Base-by-base conservation (phyloP, 1,284 basidiomycete species). In the Marasmius sp. region DNA sequence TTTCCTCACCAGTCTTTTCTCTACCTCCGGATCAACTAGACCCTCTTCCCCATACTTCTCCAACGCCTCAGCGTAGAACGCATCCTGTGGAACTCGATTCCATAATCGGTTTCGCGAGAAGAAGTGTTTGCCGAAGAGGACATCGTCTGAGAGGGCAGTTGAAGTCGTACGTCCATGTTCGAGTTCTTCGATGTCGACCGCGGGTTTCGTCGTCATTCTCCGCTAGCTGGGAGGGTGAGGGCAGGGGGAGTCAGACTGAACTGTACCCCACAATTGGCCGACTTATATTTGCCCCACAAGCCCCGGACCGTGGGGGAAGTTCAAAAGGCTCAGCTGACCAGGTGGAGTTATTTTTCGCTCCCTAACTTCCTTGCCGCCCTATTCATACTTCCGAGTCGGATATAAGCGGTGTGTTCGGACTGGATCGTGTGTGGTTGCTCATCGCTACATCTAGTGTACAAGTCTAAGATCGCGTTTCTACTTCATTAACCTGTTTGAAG, bases 1-100 rank as follows among this genome's bases (percentile, higher is more conserved):
- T 60, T 67, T 68, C 54, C 61, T 58, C 39, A 55, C 57, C 36
- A 69, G 47, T 43, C 57, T 61, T 49, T 56, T 63, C 60, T 68
- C 67, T 34, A 47, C 60, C 33, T 37, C 64, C 8, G 61, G 57
- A 39, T 65, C 62, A 27, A 67, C 65, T 20, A 59, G 52, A 14
- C 51, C 66, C 16, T 68, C 66, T 4, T 60, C 59, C 1, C 64
- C 62, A 54, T 68, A 68, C 43, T 62, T 67, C 36, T 66, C 61
- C 39, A 68, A 50, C 7, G 67, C 67, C 60, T 68, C 67, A n/a
- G 38, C 52, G 53, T 67, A 68, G 47, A 68, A 68, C 16, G 59
- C 60, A 9, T 64, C 65, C 45, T 64, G 48, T 3, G 62, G 65
- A 18, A 57, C 62, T 38, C 65, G 39, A 22, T 61, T 66, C 65